A percentile compares a stretch with the other conserved stretches of the same genome.
These are phyloP conservation scores for Trametes elegans DNA, from an alignment of 768 basidiomycete species.

Conservation along the genomic window DNA sequence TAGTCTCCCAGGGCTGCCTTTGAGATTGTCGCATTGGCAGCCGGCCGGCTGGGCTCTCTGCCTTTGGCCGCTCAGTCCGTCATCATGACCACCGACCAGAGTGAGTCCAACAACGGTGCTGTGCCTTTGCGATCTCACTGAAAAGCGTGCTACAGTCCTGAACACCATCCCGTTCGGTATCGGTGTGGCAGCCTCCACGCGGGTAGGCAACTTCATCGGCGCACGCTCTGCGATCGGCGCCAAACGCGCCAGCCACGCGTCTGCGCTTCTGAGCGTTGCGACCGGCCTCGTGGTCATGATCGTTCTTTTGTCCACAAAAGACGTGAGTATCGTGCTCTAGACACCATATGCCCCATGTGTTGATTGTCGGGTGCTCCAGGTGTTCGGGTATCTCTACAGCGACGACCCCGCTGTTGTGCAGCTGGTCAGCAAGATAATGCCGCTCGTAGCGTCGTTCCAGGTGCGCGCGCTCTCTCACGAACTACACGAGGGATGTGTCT, in stretches of 20 bases:
- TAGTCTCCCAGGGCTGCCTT: slow-evolving; percentile 61
- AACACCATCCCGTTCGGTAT: slow-evolving; percentile 78
- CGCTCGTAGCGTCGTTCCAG: slow-evolving; percentile 55
- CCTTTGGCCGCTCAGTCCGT: slow-evolving; percentile 74
- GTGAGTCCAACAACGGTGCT: slow-evolving; percentile 34
- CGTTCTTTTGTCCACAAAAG: slow-evolving; percentile 50
- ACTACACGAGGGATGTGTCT: no score
- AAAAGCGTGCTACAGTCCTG: slow-evolving; percentile 41
- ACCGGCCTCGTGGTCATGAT: slow-evolving; percentile 60
- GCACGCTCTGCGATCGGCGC: slow-evolving; percentile 50
- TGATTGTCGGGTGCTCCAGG: slow-evolving; percentile 33
- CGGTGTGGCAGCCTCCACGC: slow-evolving; percentile 69
- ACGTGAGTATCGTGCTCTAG: slow-evolving; percentile 39
- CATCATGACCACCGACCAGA: slow-evolving; percentile 80
- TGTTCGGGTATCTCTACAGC: slow-evolving; percentile 68
- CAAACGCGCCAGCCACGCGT: slow-evolving; percentile 57
- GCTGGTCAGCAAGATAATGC: slow-evolving; percentile 50
- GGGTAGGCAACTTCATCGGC: slow-evolving; percentile 74
- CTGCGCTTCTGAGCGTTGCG: slow-evolving; percentile 61
- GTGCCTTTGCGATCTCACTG: not conserved
- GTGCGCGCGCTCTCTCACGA: slow-evolving; percentile 25
- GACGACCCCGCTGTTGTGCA: slow-evolving; percentile 53
- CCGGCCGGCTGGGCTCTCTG: slow-evolving; percentile 65
- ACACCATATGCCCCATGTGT: not conserved
- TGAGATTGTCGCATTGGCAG: slow-evolving; percentile 78